Conservation (phyloP, 192 early-diverging fungal species). For the Backusella sp. region DNA sequence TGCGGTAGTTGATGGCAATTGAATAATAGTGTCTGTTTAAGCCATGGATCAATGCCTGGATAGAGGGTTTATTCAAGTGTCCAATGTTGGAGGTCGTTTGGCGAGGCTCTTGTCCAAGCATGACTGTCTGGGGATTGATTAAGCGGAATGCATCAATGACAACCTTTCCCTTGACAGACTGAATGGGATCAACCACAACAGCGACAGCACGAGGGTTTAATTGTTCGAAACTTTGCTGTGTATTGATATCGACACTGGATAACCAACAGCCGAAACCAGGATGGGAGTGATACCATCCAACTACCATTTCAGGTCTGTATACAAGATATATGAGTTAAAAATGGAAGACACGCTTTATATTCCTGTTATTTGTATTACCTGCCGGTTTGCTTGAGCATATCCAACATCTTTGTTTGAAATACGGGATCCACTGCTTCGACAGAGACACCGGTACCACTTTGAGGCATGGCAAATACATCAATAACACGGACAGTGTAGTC, state of each 20-base stretch:
- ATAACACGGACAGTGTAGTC: slow-evolving; percentile 99
- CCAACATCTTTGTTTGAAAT: slow-evolving; percentile 99
- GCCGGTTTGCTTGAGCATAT: slow-evolving; percentile 99
- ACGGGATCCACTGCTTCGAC: slow-evolving; percentile 99
- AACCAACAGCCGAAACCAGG: slow-evolving; percentile 99
- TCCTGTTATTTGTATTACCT: slow-evolving; percentile 46
- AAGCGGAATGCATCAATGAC: slow-evolving; percentile 99
- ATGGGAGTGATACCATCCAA: slow-evolving; percentile 99
- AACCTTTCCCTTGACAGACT: slow-evolving; percentile 99
- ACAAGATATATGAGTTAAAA: background rate
- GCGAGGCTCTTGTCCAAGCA: slow-evolving; percentile 90
- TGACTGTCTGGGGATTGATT: slow-evolving; percentile 85
- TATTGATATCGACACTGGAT: slow-evolving; percentile 98
- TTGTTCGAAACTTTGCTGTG: slow-evolving; percentile 96
- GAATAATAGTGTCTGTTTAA: slow-evolving; percentile 99
- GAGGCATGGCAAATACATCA: slow-evolving; percentile 99
- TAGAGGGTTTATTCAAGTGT: slow-evolving; percentile 95
- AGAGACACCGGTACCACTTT: slow-evolving; percentile 97
- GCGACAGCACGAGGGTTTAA: slow-evolving; percentile 94
- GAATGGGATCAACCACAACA: slow-evolving; percentile 99
- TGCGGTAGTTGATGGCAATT: slow-evolving; percentile 98
- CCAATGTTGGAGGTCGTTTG: slow-evolving; percentile 99
- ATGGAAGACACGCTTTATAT: background rate
- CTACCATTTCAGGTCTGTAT: slow-evolving; percentile 94
- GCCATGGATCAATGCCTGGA: slow-evolving; percentile 97